phyloP scores from a whole-genome alignment of 805 yeast genomes.

The Ogataea paraovalis region DNA sequence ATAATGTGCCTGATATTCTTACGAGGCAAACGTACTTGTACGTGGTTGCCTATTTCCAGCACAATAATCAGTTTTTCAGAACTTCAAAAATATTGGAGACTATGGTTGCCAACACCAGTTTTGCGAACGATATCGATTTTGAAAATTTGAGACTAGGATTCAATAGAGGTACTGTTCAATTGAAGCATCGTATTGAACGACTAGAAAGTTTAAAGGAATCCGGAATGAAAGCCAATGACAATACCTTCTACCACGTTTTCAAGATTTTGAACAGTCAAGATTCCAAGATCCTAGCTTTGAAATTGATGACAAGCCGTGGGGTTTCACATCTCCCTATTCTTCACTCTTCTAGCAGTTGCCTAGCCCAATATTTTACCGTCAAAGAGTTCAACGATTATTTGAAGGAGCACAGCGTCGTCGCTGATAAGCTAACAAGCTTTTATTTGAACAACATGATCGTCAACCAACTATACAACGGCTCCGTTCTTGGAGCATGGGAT shows the following conservation, averaged over 20 bases:
- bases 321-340: constrained; percentile 22
- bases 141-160: constrained; percentile 23
- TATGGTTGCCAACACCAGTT: constrained; percentile 18
- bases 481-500: constrained; percentile 18
- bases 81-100: constrained; percentile 16
- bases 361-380: constrained; percentile 13
- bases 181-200: constrained; percentile 13
- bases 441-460: constrained; percentile 21
- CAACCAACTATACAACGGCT: constrained; percentile 14
- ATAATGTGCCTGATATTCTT: constrained; percentile 10
- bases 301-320: constrained; percentile 20
- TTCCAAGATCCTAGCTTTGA: constrained; percentile 17
- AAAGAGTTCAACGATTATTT: constrained; percentile 16
- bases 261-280: constrained; percentile 15
- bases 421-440: constrained; percentile 9
- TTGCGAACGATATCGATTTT: constrained; percentile 26
- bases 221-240: constrained; percentile 17
- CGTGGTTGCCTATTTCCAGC: constrained; percentile 16
- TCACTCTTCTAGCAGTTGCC: constrained; percentile 12
- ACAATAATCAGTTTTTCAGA: constrained; percentile 12
- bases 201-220: constrained; percentile 14
- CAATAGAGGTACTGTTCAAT: constrained; percentile 12
- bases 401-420: constrained; percentile 9
- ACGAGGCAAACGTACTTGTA: constrained; percentile 19
- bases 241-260: constrained; percentile 29